Evolutionary conservation across 768 basidiomycete genomes (phyloP), one percentile per base, ranked within the genome.

Genomic region (Lyophyllum shimeji): DNA sequence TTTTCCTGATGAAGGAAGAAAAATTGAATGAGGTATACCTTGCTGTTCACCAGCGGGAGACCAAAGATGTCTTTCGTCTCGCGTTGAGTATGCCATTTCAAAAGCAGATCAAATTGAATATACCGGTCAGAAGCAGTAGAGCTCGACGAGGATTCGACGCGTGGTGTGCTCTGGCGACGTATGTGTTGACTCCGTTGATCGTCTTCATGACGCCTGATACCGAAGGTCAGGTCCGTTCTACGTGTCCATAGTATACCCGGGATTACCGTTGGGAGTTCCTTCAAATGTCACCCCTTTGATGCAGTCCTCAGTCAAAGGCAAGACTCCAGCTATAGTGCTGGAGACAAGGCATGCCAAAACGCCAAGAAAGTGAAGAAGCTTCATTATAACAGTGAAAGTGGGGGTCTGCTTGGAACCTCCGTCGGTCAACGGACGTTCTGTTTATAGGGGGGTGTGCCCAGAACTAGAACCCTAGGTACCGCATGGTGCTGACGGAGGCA

Each of bases 271-370:
- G 18, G 59, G 59, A 37, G 59, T 60, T 17, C 59, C 59, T 45
- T 56, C 59, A 20, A 60, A 60, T 2, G 59, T 60, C 27, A 60
- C 59, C 17, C 59, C 59, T 42, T 60, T 60, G n/a, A 60, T 53
- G n/a, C 59, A 60, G 29, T 56, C 59, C 15, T 33, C 53, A 2
- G 53, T 52, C 24, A 61, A 47, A 15, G 60, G 57, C 18, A 60
- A 57, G 12, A 57, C 5, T 9, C 44, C 59, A 50, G 47, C 52
- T 24, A 43, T 24, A 2, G 39, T 56, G 42, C 40, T 34, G 15
- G 23, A 50, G 18, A 21, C 39, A 12, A 54, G 34, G 3, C 37
- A 25, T 9, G 50, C 37, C 24, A 60, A 48, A 15, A 55, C 37
- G 11, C 39, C 46, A 40, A 52, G 24, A 27, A 23, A 50, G 20